Evolutionary conservation across 2,329 filamentous ascomycete genomes (phyloP), one percentile per base, ranked within the genome.

Genomic region (Phaeoacremonium minimum): DNA sequence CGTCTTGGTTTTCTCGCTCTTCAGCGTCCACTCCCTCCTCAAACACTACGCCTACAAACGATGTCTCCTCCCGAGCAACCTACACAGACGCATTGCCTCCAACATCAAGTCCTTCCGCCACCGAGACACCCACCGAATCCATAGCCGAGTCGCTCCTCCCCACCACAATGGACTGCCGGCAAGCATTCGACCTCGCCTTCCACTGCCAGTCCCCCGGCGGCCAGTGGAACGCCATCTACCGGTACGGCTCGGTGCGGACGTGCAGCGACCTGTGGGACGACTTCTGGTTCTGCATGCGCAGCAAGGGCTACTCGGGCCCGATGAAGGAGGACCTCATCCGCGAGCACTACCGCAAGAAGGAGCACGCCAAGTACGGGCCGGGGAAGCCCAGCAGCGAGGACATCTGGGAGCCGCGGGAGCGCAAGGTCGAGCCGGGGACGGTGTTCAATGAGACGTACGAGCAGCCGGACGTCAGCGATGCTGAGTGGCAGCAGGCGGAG

Each of bases 251-350:
- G 29, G 67, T 95, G 52, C 78, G 83, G 30, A 73, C 77, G 4
- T 98, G 93, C 71, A 78, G 72, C 43, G 85, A 94, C 47, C 82
- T 89, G 45, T 96, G 91, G 89, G 77, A 83, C 43, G 87, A 95
- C 61, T 97, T 95, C 63, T 95, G 90, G 86, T 91, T 96, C 66
- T 98, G 93, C 71, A 96, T 97, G 90, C 82, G 87, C 46, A 82
- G 81, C 26, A 81, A 84, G 51, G 73, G 74, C 3, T 80, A 80
- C 52, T 60, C 71, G 1, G 73, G 77, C 16, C 63, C 71, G 30
- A 66, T 79, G 47, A 78, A 79, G 50, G 79, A 75, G 41, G 73
- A 69, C 35, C 70, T 73, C 49, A 73, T 94, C 37, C 69, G 71
- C 42, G 77, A 79, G 32, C 78, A 83, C 60, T 87, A 90, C 62